Evolutionary conservation across 1,139 yeast genomes (phyloP), one percentile per base, ranked within the genome.

Genomic region (Hemisphaericaspora subhashii): DNA sequence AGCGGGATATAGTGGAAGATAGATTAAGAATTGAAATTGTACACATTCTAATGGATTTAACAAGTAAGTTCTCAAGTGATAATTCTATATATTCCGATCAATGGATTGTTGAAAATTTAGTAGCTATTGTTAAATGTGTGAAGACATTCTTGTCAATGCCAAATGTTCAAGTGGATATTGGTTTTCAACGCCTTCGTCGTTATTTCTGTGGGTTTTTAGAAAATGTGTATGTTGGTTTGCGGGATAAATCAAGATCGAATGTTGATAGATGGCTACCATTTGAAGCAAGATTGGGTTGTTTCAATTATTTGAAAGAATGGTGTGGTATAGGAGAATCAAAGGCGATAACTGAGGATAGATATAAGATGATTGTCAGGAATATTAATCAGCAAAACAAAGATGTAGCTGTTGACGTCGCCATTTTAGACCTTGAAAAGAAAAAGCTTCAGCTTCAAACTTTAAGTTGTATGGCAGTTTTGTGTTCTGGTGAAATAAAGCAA

Each of bases 231-330:
- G 57, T 66, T 6, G 80, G 86, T 16, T 57, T 80, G 36, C 62
- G 66, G 50, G 67, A 67, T 26, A 58, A 58, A 23, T 32, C 20
- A 20, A 14, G 14, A 12, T 63, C 77, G 5, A 74, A 72, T 16
- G 47, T 67, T 36, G 54, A 65, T 33, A 68, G 68, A 34, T 80
- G 92, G 79, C 66, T 90, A 17, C 92, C 95, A 1, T 89, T 89
- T 57, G 90, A 84, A 51, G 94, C 92, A 8, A 71, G 97, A 42
- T 81, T 86, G 18, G 85, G 89, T 1, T 85, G 94, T 49, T 89
- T 88, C 62, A 79, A 82, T 35, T 83, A 79, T 53, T 67, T 92
- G 44, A 89, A 86, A 48, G 96, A 87, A 55, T 94, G 99, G 99
- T 88, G 96, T 60, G 95, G 95, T 0, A 81, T 79, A 44, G 98